These are phyloP conservation scores for Dissophora globulifera DNA, from an alignment of 192 early-diverging fungal genomes.

Conservation along the genomic window DNA sequence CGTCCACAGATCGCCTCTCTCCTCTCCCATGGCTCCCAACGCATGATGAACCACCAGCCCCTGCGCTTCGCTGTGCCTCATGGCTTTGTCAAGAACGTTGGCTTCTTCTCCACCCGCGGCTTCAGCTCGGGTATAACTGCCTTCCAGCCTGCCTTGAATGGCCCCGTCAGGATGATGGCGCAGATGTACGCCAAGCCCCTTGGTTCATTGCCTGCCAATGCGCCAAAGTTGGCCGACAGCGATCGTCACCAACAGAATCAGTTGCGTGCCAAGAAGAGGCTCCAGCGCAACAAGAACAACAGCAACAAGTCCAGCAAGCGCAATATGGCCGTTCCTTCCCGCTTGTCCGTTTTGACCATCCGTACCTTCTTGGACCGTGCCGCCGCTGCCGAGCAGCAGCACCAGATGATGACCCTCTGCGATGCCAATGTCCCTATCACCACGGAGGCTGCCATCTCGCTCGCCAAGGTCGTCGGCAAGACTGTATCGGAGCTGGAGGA, in stretches of 20 bases:
- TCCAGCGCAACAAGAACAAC: background rate
- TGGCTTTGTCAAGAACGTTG: slow-evolving; percentile 36
- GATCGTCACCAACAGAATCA: background rate
- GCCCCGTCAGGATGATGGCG: slow-evolving; percentile 45
- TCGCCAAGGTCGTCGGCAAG: slow-evolving; percentile 49
- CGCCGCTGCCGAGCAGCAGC: slow-evolving; percentile 45
- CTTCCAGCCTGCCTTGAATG: slow-evolving; percentile 17
- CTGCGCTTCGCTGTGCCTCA: slow-evolving; percentile 39
- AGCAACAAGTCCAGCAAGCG: slow-evolving; percentile 37
- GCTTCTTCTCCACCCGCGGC: slow-evolving; percentile 45
- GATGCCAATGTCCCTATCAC: slow-evolving; percentile 20
- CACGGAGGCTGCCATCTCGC: slow-evolving; percentile 26
- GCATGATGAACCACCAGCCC: slow-evolving; percentile 45
- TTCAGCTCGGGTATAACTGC: slow-evolving; percentile 24
- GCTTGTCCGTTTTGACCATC: slow-evolving; percentile 24
- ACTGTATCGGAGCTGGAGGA: slow-evolving; percentile 20
- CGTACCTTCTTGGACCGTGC: slow-evolving; percentile 41
- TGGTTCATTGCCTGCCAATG: slow-evolving; percentile 20
- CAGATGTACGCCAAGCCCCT: slow-evolving; percentile 53
- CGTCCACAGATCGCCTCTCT: slow-evolving; percentile 40
- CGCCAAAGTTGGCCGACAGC: slow-evolving; percentile 21
- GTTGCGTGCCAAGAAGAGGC: slow-evolving; percentile 9
- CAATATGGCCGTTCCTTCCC: background rate
- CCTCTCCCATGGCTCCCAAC: slow-evolving; percentile 26
- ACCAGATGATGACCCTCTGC: slow-evolving; percentile 38